Percentiles rank a stretch among this genome's conserved stretches.
These are phyloP conservation scores for Pythium plurisporium DNA, from an alignment of 352 stramenopile species.

Conservation along the genomic window DNA sequence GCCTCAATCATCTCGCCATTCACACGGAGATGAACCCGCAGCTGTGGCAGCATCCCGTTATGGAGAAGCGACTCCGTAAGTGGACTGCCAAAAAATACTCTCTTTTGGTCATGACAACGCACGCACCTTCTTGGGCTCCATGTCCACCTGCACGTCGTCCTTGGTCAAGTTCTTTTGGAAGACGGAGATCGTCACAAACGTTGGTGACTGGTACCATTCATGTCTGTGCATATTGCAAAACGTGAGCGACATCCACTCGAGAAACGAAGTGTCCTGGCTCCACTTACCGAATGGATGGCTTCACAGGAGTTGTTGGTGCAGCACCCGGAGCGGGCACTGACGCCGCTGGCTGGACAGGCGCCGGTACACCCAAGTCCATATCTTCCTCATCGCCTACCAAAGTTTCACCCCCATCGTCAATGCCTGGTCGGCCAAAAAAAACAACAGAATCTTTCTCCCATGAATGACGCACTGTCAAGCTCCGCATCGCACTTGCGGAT, in stretches of 20 bases:
- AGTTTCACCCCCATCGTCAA: no score
- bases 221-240: conserved; percentile 33
- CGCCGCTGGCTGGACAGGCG: neutral
- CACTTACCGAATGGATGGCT: conserved; percentile 22
- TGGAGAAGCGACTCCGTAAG: neutral
- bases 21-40: conserved; percentile 45
- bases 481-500: conserved; percentile 87
- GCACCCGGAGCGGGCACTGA: neutral
- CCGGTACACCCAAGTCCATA: neutral
- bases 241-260: neutral
- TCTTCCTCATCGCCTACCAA: conserved; percentile 23
- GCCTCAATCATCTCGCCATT: conserved; percentile 53
- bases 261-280: neutral
- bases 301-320: neutral
- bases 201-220: conserved; percentile 85
- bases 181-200: conserved; percentile 78
- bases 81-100: no score
- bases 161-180: conserved; percentile 75
- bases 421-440: no score
- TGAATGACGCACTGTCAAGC: conserved; percentile 48
- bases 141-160: conserved; percentile 56
- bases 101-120: neutral
- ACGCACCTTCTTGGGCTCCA: conserved; percentile 45
- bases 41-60: neutral
- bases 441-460: no score